Evolutionary conservation across 495 filamentous ascomycete species (phyloP), one percentile per base, ranked within the genome.

Genomic region (Aspergillus funiculosus): DNA sequence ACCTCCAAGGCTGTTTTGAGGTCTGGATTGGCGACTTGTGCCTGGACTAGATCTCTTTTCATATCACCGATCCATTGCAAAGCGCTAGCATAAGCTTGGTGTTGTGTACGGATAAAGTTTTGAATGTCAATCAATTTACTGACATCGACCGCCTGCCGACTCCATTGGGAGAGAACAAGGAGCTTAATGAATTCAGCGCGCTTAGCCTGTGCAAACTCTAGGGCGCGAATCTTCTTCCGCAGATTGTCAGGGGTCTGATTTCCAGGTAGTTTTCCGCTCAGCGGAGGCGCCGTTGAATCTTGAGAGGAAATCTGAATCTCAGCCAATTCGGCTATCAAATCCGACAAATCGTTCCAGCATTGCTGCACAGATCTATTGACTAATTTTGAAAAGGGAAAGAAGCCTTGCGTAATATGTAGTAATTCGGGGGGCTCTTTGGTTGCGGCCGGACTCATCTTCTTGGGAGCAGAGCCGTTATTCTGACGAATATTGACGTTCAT

Each of bases 141-240:
- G 26, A 97, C 82, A 39, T 83, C 77, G 20, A 75, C 73, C 19
- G 81, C 82, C 54, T 87, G 86, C 51, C 81, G 78, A 59, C 84
- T 85, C 92, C 92, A 98, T 59, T 86, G 81, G 2, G 81, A 79
- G 28, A 98, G 79, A 11, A 97, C 88, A 9, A 95, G 74, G 11
- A 87, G 75, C 65, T 98, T 96, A 58, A 92, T 88, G 67, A 94
- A 97, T 46, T 82, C 80, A 11, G 76, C 78, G 46, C 84, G 68
- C 30, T 77, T 76, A 8, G 70, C 62, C 38, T 82, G 71, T 4
- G 83, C 78, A 62, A 86, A 90, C 18, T 88, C 78, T 36, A 96
- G 59, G 10, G 95, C 59, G 32, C 73, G 64, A n/a, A 76, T 48
- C 64, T 95, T 96, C 68, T 96, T 96, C 29, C 79, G 74, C 21